A percentile compares a stretch with the other conserved stretches of the same genome.
Conservation (phyloP, 352 stramenopile genomes). For the Phytopythium helicoides region DNA sequence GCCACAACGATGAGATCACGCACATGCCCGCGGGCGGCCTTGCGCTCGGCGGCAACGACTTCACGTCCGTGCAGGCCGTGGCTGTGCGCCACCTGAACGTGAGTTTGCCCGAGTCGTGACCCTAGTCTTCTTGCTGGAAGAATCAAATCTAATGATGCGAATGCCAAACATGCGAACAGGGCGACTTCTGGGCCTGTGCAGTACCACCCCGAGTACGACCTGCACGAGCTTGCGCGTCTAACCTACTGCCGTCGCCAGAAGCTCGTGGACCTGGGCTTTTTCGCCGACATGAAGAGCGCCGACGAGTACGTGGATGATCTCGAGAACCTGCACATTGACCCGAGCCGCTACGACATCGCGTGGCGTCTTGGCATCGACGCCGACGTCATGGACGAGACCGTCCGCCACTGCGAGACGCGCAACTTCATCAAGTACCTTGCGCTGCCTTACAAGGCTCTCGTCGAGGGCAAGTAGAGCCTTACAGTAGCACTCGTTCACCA, state of each 20-base stretch:
- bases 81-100: no score
- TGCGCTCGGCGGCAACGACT: slow-evolving; percentile 51
- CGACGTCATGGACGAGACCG: slow-evolving; percentile 79
- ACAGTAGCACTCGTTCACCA: no score
- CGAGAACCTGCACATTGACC: slow-evolving; percentile 68
- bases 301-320: slow-evolving; percentile 75
- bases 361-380: slow-evolving; percentile 75
- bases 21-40: slow-evolving; percentile 48
- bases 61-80: slow-evolving; percentile 60
- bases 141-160: no score
- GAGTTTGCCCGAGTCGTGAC: no score
- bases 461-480: no score
- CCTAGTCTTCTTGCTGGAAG: no score
- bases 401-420: slow-evolving; percentile 72
- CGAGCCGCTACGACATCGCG: slow-evolving; percentile 71
- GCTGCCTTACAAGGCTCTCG: slow-evolving; percentile 58
- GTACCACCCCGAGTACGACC: slow-evolving; percentile 78
- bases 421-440: slow-evolving; percentile 88
- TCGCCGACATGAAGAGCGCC: slow-evolving; percentile 61
- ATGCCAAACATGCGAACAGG: no score
- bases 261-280: slow-evolving; percentile 71
- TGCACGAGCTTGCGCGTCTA: slow-evolving; percentile 74
- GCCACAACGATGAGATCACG: slow-evolving; percentile 76
- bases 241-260: slow-evolving; percentile 64
- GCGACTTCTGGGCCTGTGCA: slow-evolving; percentile 78